Evolutionary conservation across 2,329 filamentous ascomycete genomes (phyloP).

Genomic region (Fusarium sp.): DNA sequence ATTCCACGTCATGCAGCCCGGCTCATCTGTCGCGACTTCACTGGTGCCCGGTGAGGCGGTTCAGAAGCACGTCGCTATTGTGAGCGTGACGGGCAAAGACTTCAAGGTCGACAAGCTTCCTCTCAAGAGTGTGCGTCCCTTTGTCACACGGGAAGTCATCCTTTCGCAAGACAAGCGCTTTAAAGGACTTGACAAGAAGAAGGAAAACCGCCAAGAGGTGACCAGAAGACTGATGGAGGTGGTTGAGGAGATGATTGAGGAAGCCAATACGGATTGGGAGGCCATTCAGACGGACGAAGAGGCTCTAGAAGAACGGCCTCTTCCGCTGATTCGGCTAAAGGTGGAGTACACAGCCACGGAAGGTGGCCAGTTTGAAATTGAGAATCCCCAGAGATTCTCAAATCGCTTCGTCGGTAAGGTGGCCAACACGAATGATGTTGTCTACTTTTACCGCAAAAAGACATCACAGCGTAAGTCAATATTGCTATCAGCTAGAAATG

Average conservation of each 20-base stretch:
- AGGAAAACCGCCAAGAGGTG: constrained; percentile 83
- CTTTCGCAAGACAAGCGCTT: constrained; percentile 80
- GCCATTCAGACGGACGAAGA: constrained; percentile 75
- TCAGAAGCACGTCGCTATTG: constrained; percentile 87
- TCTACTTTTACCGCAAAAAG: constrained; percentile 93
- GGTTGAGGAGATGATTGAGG: constrained; percentile 86
- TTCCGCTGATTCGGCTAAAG: constrained; percentile 87
- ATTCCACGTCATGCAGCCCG: constrained; percentile 97
- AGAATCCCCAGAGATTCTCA: constrained; percentile 96
- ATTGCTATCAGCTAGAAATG: fast-evolving
- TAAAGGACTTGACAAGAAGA: constrained; percentile 78
- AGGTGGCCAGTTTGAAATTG: constrained; percentile 85
- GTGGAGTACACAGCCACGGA: constrained; percentile 90
- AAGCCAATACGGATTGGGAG: constrained; percentile 84
- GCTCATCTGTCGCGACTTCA: constrained; percentile 94
- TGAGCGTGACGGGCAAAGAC: constrained; percentile 83
- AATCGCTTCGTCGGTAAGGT: constrained; percentile 91
- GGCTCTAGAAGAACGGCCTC: constrained; percentile 69
- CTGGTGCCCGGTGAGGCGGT: constrained; percentile 89
- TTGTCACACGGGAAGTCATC: constrained; percentile 84
- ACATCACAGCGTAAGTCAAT: constrained; percentile 52
- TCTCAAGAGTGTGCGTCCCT: constrained; percentile 88
- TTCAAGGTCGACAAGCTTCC: constrained; percentile 84
- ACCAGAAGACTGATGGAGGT: constrained; percentile 79
- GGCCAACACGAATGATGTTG: constrained; percentile 92